Conservation (phyloP, 140 eudicot genomes). For the Senecio squalidus region DNA sequence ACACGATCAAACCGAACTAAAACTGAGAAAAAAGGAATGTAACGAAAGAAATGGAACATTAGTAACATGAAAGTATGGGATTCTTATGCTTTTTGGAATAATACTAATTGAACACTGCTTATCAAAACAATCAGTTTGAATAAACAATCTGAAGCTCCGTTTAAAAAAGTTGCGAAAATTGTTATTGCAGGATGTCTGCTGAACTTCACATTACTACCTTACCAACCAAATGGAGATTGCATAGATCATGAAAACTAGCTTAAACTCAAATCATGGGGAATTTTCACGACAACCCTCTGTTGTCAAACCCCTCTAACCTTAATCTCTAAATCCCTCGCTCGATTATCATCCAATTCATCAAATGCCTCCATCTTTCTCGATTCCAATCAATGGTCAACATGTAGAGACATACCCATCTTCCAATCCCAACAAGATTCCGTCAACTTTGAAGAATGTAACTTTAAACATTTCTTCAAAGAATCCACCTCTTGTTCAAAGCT, state of each 20-base stretch:
- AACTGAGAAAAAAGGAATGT: too few relatives aligned
- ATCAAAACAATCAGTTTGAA: too few relatives aligned
- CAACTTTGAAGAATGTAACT: conserved; percentile 36
- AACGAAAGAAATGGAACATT: too few relatives aligned
- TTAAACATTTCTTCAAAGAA: conserved; percentile 27
- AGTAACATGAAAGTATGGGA: too few relatives aligned
- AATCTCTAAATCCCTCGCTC: conserved; percentile 46
- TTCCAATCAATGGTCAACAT: conserved; percentile 29
- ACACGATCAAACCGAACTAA: too few relatives aligned
- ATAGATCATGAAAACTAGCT: conserved; percentile 7
- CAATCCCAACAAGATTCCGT: conserved; percentile 22
- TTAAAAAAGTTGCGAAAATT: too few relatives aligned
- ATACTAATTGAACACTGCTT: too few relatives aligned
- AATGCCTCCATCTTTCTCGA: conserved; percentile 31
- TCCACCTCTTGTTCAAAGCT: conserved; percentile 19
- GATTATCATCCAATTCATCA: conserved; percentile 5
- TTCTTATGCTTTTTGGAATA: too few relatives aligned
- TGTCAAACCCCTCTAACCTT: conserved; percentile 46
- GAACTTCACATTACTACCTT: conserved; percentile 45
- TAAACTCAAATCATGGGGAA: conserved; percentile 41
- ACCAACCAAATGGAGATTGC: conserved; percentile 60
- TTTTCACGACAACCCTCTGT: conserved; percentile 41
- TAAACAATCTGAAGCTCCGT: too few relatives aligned
- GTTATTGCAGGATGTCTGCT: conserved; percentile 42
- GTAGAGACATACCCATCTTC: conserved; percentile 25